A percentile compares a stretch with the other conserved stretches of the same genome.
Conservation (phyloP, 2,329 filamentous ascomycete species). For the Sporothrix mexicana region DNA sequence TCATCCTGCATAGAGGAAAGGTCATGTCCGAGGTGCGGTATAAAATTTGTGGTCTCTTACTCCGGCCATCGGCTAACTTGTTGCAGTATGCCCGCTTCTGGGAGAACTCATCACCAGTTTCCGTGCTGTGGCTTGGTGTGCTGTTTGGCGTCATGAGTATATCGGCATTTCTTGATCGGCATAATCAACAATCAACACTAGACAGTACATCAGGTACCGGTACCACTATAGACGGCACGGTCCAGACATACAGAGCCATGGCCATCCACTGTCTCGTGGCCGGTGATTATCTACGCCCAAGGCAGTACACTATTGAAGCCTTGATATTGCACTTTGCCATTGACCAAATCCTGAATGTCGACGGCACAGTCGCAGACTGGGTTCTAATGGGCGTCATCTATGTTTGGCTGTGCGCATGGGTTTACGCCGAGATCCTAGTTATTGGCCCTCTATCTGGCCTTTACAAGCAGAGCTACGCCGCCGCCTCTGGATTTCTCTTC, state of each 20-base stretch:
- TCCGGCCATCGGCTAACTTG: not conserved
- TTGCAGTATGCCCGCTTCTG: not conserved
- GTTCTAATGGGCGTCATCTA: not conserved
- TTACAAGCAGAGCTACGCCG: not conserved
- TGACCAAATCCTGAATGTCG: slow-evolving; percentile 4
- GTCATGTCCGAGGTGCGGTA: not conserved
- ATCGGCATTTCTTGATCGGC: not conserved
- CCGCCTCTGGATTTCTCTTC: not conserved
- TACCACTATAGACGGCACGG: no score
- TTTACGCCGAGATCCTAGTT: not conserved
- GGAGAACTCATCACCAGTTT: not conserved
- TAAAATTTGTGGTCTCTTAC: not conserved
- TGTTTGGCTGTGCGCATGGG: slow-evolving; percentile 1
- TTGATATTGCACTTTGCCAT: slow-evolving; percentile 18
- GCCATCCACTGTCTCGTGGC: slow-evolving; percentile 4
- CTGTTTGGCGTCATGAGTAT: slow-evolving; percentile 15
- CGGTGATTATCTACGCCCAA: not conserved
- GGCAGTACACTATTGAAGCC: slow-evolving; percentile 5
- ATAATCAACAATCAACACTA: not conserved
- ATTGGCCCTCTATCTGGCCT: not conserved
- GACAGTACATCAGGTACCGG: not conserved
- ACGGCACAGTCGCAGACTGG: slow-evolving; percentile 13
- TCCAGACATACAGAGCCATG: slow-evolving; percentile 13
- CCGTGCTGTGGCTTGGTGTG: not conserved
- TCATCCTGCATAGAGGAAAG: not conserved